phyloP scores from a whole-genome alignment of 768 basidiomycete species.

The Boletus rex-veris region DNA sequence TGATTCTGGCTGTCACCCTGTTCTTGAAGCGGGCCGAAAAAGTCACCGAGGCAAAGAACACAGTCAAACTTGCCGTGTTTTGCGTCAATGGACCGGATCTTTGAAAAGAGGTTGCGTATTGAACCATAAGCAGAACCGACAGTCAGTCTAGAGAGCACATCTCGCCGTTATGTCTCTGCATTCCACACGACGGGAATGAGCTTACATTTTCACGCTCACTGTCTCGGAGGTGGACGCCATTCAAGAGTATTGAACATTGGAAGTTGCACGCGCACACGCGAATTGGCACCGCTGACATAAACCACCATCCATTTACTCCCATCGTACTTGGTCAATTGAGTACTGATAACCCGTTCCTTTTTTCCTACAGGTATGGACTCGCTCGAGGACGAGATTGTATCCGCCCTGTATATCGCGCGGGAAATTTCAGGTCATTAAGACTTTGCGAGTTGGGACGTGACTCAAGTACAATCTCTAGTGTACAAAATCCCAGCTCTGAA shows the following conservation, averaged over 20 bases:
- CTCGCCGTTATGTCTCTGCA: slow-evolving; percentile 2
- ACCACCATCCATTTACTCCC: neutral
- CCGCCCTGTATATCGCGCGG: slow-evolving; percentile 83
- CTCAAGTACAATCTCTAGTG: slow-evolving; percentile 46
- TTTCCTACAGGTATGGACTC: slow-evolving; percentile 42
- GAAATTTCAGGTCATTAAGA: slow-evolving; percentile 75
- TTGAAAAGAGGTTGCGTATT: slow-evolving; percentile 70
- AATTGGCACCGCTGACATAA: slow-evolving; percentile 25
- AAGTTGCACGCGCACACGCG: neutral
- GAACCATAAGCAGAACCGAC: slow-evolving; percentile 79
- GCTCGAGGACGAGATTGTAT: slow-evolving; percentile 79
- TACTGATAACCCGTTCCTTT: too few relatives aligned
- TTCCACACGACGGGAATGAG: neutral
- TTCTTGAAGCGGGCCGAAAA: slow-evolving; percentile 62
- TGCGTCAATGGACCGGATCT: slow-evolving; percentile 78
- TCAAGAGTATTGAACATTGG: neutral
- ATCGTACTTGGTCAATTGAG: too few relatives aligned
- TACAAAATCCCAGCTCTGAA: slow-evolving; percentile 89
- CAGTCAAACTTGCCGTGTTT: slow-evolving; percentile 95
- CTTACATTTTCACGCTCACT: slow-evolving; percentile 33
- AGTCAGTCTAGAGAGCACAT: slow-evolving; percentile 47
- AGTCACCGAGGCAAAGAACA: slow-evolving; percentile 78
- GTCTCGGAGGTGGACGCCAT: slow-evolving; percentile 25
- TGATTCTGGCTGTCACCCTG: slow-evolving; percentile 44
- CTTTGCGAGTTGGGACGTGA: slow-evolving; percentile 9